phyloP scores from a whole-genome alignment of 2,329 filamentous ascomycete species.

The Penicillium sp. region DNA sequence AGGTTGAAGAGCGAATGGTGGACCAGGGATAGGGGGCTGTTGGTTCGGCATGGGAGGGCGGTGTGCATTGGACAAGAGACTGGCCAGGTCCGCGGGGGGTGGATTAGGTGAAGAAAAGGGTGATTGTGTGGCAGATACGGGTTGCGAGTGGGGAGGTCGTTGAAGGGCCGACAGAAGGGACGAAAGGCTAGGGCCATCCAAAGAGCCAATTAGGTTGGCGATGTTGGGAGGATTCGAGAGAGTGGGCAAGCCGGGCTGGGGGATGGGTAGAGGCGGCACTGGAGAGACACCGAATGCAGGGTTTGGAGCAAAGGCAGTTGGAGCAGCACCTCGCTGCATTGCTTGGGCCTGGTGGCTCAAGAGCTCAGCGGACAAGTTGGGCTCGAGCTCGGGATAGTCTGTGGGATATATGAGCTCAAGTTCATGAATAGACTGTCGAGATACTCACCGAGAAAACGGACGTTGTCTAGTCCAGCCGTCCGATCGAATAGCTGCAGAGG shows the following conservation, averaged over 20 bases:
- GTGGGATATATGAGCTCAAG: conserved; percentile 13
- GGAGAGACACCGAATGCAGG: conserved; percentile 41
- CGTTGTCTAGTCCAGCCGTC: conserved; percentile 69
- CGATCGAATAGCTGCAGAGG: conserved; percentile 85
- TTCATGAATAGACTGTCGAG: not conserved
- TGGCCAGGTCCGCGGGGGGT: conserved; percentile 43
- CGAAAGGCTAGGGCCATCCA: conserved; percentile 72
- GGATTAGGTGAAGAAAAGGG: conserved; percentile 37
- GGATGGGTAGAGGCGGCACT: conserved; percentile 32
- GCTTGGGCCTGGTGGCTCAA: conserved; percentile 61
- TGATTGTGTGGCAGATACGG: conserved; percentile 37
- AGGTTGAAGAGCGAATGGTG: conserved; percentile 32
- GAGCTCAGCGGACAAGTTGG: conserved; percentile 75
- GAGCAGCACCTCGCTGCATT: conserved; percentile 37
- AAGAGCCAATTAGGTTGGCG: conserved; percentile 64
- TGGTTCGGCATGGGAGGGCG: conserved; percentile 38
- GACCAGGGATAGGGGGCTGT: conserved; percentile 30
- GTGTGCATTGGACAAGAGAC: conserved; percentile 41
- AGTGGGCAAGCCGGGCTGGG: conserved; percentile 35
- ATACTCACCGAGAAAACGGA: conserved; percentile 70
- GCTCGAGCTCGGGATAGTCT: conserved; percentile 84
- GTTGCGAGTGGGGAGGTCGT: conserved; percentile 36
- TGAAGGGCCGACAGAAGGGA: conserved; percentile 66
- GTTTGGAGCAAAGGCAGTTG: conserved; percentile 39
- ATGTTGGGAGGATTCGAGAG: conserved; percentile 54